These are phyloP conservation scores for Cucumis sativus DNA, from an alignment of 306 rosid species.

Conservation along the genomic window DNA sequence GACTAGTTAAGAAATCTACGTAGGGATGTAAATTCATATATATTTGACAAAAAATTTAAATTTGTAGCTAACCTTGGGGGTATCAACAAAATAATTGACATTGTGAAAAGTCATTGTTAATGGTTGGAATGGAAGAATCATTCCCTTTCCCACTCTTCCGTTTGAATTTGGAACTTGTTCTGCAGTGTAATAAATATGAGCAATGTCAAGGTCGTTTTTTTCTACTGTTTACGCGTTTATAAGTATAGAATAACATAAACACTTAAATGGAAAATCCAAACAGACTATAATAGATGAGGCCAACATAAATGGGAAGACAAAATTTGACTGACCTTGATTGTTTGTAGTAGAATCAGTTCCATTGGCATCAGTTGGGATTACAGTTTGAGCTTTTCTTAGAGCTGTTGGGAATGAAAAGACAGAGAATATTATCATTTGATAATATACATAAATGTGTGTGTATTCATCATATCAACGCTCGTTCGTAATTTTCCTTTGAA, in stretches of 20 bases:
- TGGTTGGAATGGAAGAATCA: conserved; percentile 92
- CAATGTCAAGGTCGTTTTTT: not conserved
- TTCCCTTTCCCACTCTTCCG: conserved; percentile 40
- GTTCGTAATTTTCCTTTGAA: not conserved
- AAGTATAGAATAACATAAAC: too few relatives aligned
- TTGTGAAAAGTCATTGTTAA: conserved; percentile 79
- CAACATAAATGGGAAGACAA: not conserved
- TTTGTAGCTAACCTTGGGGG: conserved; percentile 50
- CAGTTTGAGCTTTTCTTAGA: conserved; percentile 38
- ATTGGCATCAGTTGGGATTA: conserved; percentile 27
- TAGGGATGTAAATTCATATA: too few relatives aligned
- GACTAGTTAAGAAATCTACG: too few relatives aligned
- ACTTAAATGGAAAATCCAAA: too few relatives aligned
- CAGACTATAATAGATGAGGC: not conserved
- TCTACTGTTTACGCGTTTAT: too few relatives aligned
- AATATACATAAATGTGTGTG: not conserved
- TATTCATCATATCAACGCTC: not conserved
- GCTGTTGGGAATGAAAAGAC: conserved; percentile 27
- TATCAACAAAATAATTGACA: conserved; percentile 78
- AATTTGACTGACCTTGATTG: conserved; percentile 22
- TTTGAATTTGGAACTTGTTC: conserved; percentile 4
- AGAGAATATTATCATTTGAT: not conserved
- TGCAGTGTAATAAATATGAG: not conserved
- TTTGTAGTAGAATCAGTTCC: conserved; percentile 22
- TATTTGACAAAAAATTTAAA: not conserved